Base-by-base conservation (phyloP, 805 yeast genomes). In the Hanseniaspora thailandica region DNA sequence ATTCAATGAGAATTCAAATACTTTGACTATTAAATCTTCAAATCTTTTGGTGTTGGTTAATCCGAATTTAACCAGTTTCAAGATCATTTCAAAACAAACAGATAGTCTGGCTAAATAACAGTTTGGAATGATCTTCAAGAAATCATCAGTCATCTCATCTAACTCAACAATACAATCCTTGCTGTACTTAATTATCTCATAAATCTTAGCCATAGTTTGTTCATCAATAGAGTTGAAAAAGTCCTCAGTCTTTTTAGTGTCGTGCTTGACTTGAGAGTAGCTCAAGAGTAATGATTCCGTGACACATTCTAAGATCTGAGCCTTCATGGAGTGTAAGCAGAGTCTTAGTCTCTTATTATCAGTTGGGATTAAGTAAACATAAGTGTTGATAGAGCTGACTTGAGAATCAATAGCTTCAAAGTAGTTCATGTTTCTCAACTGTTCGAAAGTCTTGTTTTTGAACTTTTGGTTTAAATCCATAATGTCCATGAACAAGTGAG, bases 271-370 rank as follows among this genome's bases (percentile, higher is more conserved):
- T 23, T 59, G 60, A 13, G 62, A 63, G 35, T 50, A 50, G 28
- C 47, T 43, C 17, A 50, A 15, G 3, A 35, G 20, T 10, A 43
- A 34, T 4, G 54, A 41, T 22, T 50, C 47, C 50, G 69, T 62
- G 38, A 67, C 64, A 54, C 84, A 84, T 61, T 82, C 86, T 60
- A 79, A 77, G 15, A 82, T 64, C 61, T 78, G 81, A 0, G 86
- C 86, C 61, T 81, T 82, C 23, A 81, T 81, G 0, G 85, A 76
- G 60, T 75, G 77, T 60, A 71, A 76, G 63, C 74, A 80, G 3
- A 82, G 71, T 63, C 75, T 63, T 39, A 72, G 61, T 36, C 71
- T 69, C 55, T 71, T 71, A 34, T 75, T 71, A 20, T 67, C 65
- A 4, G 61, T 56, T 2, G 66, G 61, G 30, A 80, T 72, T 44